Evolutionary conservation across 345 rosid genomes (phyloP), one percentile per base, ranked within the genome.

Genomic region (Rhizophora apiculata): DNA sequence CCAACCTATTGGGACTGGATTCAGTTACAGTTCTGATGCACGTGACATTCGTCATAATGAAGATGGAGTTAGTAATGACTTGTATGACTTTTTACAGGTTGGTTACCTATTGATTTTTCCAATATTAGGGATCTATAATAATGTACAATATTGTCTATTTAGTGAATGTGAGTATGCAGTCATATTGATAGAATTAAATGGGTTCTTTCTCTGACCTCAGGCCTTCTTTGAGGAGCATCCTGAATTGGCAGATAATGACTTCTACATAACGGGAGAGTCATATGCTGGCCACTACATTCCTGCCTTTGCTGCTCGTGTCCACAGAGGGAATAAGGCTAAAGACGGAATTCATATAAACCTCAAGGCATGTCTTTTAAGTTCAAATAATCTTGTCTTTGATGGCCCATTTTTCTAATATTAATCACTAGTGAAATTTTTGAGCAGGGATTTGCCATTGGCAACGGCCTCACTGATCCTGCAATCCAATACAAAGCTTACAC

Each of bases 201-300:
- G 29, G 8, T 43, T 62, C 31, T 71, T 46, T 79, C 52, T 72
- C 24, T 75, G 19, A 57, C 54, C 34, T 58, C 77, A 85, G 98
- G 96, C 96, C 64, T 96, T 96, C 87, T 96, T 96, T 72, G 80
- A 64, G 58, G 98, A 92, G 84, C 99, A 96, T 73, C 96, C 99
- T 67, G 77, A 86, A 74, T 69, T 90, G 49, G 84, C 83, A 5
- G 34, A 85, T 56, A 96, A 96, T 52, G 98, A 92, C 78, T 96
- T 96, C 68, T 96, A 78, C 80, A 90, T 96, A 54, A 96, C 99
- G 18, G 99, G 98, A 65, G 99, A 96, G 80, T 96, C 99, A 70
- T 96, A 92, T 81, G 98, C 98, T 77, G 99, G 99, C 69, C 99
- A 96, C 83, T 96, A 96, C 65, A 96, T 96, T 74, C 99, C 98